phyloP scores from a whole-genome alignment of 2,329 filamentous ascomycete species.

The Fusarium euwallaceae region DNA sequence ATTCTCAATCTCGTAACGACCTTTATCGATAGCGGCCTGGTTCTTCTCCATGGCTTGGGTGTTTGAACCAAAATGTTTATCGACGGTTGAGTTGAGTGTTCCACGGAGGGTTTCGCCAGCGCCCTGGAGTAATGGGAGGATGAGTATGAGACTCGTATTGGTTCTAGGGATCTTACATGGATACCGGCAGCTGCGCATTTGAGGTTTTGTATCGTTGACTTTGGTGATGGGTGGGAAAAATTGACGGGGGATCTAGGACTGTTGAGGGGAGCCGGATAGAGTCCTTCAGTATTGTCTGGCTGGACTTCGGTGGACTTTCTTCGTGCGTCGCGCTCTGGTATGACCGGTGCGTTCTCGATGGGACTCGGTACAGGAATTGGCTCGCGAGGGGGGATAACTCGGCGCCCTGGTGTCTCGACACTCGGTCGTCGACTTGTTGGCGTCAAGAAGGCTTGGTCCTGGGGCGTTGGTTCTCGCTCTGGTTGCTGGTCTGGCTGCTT shows the following conservation, averaged over 20 bases:
- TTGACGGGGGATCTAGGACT: conserved; percentile 10
- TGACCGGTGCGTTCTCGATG: conserved; percentile 16
- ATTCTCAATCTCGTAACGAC: conserved; percentile 44
- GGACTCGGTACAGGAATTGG: conserved; percentile 20
- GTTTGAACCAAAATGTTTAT: conserved; percentile 32
- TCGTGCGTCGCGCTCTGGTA: conserved; percentile 34
- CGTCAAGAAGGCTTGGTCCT: conserved; percentile 7
- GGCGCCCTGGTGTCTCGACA: conserved; percentile 41
- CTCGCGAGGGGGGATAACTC: conserved; percentile 40
- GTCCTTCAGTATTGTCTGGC: conserved; percentile 11
- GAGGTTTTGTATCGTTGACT: conserved; percentile 41
- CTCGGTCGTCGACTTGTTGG: conserved; percentile 38
- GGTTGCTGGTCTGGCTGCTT: background rate
- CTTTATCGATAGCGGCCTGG: conserved; percentile 40
- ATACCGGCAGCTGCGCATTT: conserved; percentile 42
- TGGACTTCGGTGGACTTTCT: conserved; percentile 12
- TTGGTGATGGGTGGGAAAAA: conserved; percentile 29
- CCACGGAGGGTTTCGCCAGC: conserved; percentile 44
- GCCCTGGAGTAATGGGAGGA: conserved; percentile 21
- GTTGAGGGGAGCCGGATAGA: background rate
- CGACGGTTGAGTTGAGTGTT: conserved; percentile 42
- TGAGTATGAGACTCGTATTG: background rate
- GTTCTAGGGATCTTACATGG: conserved; percentile 12
- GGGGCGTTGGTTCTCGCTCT: conserved; percentile 6
- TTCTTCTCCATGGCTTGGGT: conserved; percentile 37